Conservation (phyloP, 441 rosid genomes). For the Euphorbia celastroides region DNA sequence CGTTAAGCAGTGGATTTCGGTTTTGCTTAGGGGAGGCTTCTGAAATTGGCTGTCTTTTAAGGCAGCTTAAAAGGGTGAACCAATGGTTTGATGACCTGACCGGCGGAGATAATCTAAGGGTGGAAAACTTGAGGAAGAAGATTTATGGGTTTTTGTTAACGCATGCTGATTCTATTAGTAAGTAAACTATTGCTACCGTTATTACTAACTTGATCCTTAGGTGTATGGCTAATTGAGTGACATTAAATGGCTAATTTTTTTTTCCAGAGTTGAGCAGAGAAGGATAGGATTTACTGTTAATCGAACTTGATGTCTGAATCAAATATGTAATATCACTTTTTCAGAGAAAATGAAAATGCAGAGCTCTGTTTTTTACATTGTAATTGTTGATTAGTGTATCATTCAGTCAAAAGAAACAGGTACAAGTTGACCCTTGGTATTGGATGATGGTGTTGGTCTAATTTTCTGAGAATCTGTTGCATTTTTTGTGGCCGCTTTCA, state of each 20-base stretch:
- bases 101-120: constrained; percentile 20
- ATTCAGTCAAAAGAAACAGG: constrained; percentile 20
- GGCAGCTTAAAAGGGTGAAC: constrained; percentile 38
- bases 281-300: not conserved
- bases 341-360: not conserved
- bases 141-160: constrained; percentile 33
- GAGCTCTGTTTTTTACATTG: not conserved
- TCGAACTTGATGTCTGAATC: too few species aligned
- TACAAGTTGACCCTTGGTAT: constrained; percentile 8
- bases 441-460: constrained; percentile 4
- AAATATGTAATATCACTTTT: too few species aligned
- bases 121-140: constrained; percentile 38
- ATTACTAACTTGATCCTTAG: constrained; percentile 9
- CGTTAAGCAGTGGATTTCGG: constrained; percentile 29
- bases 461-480: constrained; percentile 16
- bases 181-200: constrained; percentile 9
- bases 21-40: constrained; percentile 20
- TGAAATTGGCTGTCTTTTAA: constrained; percentile 28
- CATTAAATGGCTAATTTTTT: not conserved
- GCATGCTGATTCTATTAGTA: constrained; percentile 34
- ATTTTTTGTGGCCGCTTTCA: constrained; percentile 29
- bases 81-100: constrained; percentile 35
- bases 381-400: not conserved
- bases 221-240: not conserved
- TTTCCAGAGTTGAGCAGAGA: not conserved